Evolutionary conservation across 805 yeast genomes (phyloP), one percentile per base, ranked within the genome.

Genomic region (Candida xyloterini): DNA sequence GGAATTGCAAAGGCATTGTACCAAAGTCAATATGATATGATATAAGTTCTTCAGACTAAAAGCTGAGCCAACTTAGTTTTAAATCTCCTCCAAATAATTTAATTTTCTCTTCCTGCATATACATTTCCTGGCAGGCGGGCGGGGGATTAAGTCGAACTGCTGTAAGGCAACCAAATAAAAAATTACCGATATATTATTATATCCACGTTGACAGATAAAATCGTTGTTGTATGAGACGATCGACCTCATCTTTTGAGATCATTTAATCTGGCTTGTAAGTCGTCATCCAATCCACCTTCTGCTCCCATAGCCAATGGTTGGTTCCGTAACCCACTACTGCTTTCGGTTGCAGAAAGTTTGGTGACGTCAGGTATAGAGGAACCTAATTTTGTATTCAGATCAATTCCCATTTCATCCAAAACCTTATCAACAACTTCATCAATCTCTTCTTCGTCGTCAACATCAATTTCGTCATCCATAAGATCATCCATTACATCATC

Each of bases 401-500:
- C 95, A 27, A 95, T 84, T 46, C 98, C 99, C 57, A 93, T 88
- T 61, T 93, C 99, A 59, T 93, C 99, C 56, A 93, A 70, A 0
- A 95, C 97, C 62, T 83, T 87, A 56, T 81, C 79, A 35, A 95
- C 93, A 36, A 90, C 84, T 55, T 89, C 96, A 56, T 90, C 96
- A 3, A 84, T 83, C 60, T 90, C 95, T 50, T 84, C 93, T 42
- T 65, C 68, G 47, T 84, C 95, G 45, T 85, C 95, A 16, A 76
- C 88, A 50, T 81, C 84, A 42, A 86, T 79, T 54, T 87, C 97
- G 55, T 82, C 88, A 38, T 84, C 95, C 93, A 93, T 88, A 14
- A 93, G 85, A 60, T 91, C 96, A 59, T 93, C 99, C 53, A 93
- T 83, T 14, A 96, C 95, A 59, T 93, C 99, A 59, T 93, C 99